A percentile compares a stretch with the other conserved stretches of the same genome.
phyloP scores from a whole-genome alignment of 2,329 filamentous ascomycete genomes.

The Ophiocordyceps polyrhachis-furcata region DNA sequence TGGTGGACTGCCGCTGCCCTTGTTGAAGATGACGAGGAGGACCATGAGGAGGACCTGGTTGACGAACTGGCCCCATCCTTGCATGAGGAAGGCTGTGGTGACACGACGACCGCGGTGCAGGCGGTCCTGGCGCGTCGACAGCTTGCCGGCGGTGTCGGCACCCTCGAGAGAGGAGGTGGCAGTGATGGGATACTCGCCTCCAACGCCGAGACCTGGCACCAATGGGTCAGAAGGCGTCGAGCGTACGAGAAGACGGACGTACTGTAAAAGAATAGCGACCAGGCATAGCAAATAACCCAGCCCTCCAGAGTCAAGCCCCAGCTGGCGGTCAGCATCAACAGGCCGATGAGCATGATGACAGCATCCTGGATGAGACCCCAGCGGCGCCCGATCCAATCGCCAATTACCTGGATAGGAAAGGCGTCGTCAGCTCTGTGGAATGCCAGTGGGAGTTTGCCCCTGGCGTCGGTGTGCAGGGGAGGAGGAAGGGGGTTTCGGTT shows the following conservation, averaged over 20 bases:
- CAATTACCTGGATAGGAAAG: slow-evolving; percentile 25
- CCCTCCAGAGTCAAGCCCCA: slow-evolving; percentile 79
- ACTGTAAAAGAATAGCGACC: slow-evolving; percentile 67
- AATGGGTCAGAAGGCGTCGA: neutral
- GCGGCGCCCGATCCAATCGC: slow-evolving; percentile 68
- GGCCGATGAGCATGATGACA: slow-evolving; percentile 77
- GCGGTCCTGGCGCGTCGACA: slow-evolving; percentile 83
- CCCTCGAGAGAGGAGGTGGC: slow-evolving; percentile 91
- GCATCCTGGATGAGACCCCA: slow-evolving; percentile 96
- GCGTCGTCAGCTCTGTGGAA: slow-evolving; percentile 4
- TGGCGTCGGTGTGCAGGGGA: neutral
- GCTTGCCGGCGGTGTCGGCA: slow-evolving; percentile 63
- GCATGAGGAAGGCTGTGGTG: slow-evolving; percentile 92
- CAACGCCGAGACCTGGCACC: slow-evolving; percentile 34
- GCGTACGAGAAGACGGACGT: neutral
- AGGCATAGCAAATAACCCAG: slow-evolving; percentile 95
- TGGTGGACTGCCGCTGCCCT: slow-evolving; percentile 51
- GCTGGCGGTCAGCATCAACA: slow-evolving; percentile 76
- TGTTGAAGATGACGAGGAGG: slow-evolving; percentile 75
- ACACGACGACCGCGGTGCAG: slow-evolving; percentile 92
- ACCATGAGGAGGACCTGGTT: slow-evolving; percentile 86
- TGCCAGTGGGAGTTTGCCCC: neutral
- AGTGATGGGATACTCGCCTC: slow-evolving; percentile 92
- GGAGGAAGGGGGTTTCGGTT: neutral
- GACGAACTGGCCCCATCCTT: slow-evolving; percentile 91